A percentile compares a stretch with the other conserved stretches of the same genome.
Conservation (phyloP, 768 basidiomycete genomes). For the Rhodotorula sphaerocarpa region DNA sequence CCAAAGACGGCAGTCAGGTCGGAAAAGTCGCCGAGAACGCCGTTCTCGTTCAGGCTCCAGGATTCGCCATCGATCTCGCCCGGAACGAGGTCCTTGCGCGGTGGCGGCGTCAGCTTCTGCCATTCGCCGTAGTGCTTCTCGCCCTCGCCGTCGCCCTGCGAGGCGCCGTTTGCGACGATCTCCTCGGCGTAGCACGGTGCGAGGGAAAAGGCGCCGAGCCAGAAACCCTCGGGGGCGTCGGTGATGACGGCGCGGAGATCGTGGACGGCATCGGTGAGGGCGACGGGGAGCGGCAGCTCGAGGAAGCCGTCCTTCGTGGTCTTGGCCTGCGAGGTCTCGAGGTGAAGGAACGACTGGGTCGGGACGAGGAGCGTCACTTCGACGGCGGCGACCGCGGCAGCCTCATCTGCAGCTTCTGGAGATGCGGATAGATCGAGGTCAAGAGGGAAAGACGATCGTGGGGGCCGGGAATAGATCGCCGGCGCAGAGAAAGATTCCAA, state of each 20-base stretch:
- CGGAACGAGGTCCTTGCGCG: conserved; percentile 37
- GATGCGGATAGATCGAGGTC: not conserved
- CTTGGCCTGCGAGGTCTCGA: conserved; percentile 7
- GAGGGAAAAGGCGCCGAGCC: conserved; percentile 47
- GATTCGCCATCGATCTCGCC: conserved; percentile 39
- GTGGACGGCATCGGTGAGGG: conserved; percentile 25
- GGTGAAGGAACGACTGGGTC: conserved; percentile 19
- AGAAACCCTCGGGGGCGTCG: conserved; percentile 47
- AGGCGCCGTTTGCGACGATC: conserved; percentile 24
- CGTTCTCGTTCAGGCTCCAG: conserved; percentile 30
- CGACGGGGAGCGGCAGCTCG: conserved; percentile 30
- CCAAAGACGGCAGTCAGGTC: conserved; percentile 46
- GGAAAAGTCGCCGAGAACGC: conserved; percentile 44
- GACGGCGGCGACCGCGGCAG: conserved; percentile 6
- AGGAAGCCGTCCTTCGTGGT: conserved; percentile 17
- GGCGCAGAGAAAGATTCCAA: too few relatives aligned
- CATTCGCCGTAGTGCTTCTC: conserved; percentile 36
- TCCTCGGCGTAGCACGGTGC: conserved; percentile 31
- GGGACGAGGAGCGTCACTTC: conserved; percentile 34
- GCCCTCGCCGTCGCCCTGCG: conserved; percentile 8
- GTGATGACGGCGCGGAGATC: conserved; percentile 45
- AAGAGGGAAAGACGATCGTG: not conserved
- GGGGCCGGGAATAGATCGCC: too few relatives aligned
- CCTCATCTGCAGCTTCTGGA: too few relatives aligned
- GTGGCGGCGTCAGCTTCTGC: conserved; percentile 36